These are phyloP conservation scores for Xerocomus alliaceus DNA, from an alignment of 1,284 basidiomycete species.

Conservation along the genomic window DNA sequence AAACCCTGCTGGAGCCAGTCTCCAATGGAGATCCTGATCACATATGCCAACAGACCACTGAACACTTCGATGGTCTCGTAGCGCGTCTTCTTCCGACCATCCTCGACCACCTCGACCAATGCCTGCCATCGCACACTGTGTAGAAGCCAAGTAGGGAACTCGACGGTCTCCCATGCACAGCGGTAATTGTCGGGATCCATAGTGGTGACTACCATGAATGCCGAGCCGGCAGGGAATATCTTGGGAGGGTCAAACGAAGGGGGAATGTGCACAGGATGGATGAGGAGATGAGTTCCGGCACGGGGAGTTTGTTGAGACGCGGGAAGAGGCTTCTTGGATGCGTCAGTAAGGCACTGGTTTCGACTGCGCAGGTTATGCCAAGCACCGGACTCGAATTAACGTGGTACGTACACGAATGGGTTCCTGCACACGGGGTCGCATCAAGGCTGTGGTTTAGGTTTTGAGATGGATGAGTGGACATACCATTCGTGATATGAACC, in stretches of 20 bases:
- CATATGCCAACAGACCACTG: slow-evolving; percentile 59
- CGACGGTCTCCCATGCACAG: slow-evolving; percentile 60
- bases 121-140: slow-evolving; percentile 68
- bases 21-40: slow-evolving; percentile 56
- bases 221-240: slow-evolving; percentile 44
- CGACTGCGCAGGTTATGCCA: slow-evolving; percentile 50
- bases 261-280: slow-evolving; percentile 63
- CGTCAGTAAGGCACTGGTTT: slow-evolving; percentile 57
- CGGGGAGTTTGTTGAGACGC: slow-evolving; percentile 51
- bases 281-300: slow-evolving; percentile 53
- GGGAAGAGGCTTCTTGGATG: slow-evolving; percentile 47
- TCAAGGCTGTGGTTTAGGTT: neutral
- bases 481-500: slow-evolving; percentile 42
- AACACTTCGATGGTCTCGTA: slow-evolving; percentile 75
- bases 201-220: slow-evolving; percentile 50
- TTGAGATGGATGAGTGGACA: neutral
- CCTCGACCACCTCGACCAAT: slow-evolving; percentile 55
- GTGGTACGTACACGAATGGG: slow-evolving; percentile 61
- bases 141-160: slow-evolving; percentile 57
- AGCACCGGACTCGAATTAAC: slow-evolving; percentile 7
- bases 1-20: slow-evolving; percentile 55
- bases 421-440: slow-evolving; percentile 54
- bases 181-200: slow-evolving; percentile 60
- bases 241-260: slow-evolving; percentile 54
- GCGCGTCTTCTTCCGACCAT: slow-evolving; percentile 51